These are phyloP conservation scores for Nadsonia starkeyi-henricii DNA, from an alignment of 1,139 yeast genomes.

Conservation along the genomic window DNA sequence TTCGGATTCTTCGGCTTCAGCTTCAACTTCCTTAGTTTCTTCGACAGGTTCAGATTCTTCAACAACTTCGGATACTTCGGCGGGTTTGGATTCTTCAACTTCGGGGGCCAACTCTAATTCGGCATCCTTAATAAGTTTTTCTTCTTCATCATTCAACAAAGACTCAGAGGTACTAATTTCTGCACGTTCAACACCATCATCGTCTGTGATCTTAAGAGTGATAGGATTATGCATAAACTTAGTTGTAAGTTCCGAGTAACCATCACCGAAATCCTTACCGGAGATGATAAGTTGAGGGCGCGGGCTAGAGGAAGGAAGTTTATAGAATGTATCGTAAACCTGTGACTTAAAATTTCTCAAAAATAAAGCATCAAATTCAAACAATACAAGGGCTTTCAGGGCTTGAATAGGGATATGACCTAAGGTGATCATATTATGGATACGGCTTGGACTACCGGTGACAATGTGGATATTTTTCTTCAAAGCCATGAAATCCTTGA, in stretches of 20 bases:
- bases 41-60: background rate
- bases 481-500: background rate
- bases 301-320: background rate
- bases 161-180: background rate
- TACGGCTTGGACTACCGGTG: background rate
- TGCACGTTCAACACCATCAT: background rate
- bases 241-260: background rate
- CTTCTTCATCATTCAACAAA: background rate
- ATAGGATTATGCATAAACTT: background rate
- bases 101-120: conserved; percentile 5
- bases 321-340: background rate
- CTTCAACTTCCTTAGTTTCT: background rate
- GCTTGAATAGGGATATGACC: background rate
- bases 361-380: background rate
- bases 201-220: background rate
- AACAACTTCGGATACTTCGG: background rate
- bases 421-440: background rate
- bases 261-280: background rate
- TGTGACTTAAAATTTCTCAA: background rate
- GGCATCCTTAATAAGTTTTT: conserved; percentile 2
- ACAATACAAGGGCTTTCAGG: background rate
- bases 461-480: background rate
- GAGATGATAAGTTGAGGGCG: background rate
- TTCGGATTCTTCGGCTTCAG: background rate
- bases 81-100: conserved; percentile 8